A percentile compares a stretch with the other conserved stretches of the same genome.
Evolutionary conservation across 495 filamentous ascomycete species (phyloP).

Genomic region (Extremus antarcticus): DNA sequence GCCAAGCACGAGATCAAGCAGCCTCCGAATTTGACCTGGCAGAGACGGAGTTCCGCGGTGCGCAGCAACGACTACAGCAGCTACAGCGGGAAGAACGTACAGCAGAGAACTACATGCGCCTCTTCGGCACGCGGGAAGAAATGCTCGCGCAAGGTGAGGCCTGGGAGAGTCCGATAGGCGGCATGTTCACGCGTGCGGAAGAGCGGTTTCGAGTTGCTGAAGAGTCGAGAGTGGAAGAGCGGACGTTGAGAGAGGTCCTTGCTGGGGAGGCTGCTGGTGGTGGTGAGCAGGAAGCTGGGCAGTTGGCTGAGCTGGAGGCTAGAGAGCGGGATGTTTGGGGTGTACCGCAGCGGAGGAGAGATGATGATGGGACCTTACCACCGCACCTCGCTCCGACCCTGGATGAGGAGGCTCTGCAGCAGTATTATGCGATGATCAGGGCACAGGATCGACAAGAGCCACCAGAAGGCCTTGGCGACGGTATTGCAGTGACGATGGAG

Average conservation of each 20-base stretch:
- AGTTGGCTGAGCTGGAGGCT: constrained; percentile 5
- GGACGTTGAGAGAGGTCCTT: constrained; percentile 19
- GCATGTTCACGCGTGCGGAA: constrained; percentile 30
- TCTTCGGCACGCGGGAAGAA: constrained; percentile 34
- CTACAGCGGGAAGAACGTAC: constrained; percentile 24
- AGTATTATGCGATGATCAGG: constrained; percentile 17
- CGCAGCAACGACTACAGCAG: constrained; percentile 17
- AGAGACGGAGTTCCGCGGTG: constrained; percentile 16
- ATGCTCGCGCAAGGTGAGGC: constrained; percentile 28
- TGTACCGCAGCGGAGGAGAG: constrained; percentile 6
- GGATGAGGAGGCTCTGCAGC: constrained; percentile 4
- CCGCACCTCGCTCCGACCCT: background rate
- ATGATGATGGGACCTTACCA: background rate
- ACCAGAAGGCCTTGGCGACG: background rate
- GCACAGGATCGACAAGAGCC: constrained; percentile 16
- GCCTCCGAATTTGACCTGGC: constrained; percentile 19
- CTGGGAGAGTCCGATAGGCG: constrained; percentile 32
- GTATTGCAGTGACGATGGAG: background rate
- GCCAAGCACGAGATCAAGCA: constrained; percentile 11
- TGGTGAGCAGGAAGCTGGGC: constrained; percentile 5
- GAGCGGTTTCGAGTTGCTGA: constrained; percentile 29
- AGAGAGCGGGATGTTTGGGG: constrained; percentile 19
- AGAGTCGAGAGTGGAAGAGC: constrained; percentile 20
- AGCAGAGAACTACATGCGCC: constrained; percentile 24
- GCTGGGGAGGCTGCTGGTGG: constrained; percentile 13